phyloP scores from a whole-genome alignment of 1,139 yeast species.

The Hansenula sp. region DNA sequence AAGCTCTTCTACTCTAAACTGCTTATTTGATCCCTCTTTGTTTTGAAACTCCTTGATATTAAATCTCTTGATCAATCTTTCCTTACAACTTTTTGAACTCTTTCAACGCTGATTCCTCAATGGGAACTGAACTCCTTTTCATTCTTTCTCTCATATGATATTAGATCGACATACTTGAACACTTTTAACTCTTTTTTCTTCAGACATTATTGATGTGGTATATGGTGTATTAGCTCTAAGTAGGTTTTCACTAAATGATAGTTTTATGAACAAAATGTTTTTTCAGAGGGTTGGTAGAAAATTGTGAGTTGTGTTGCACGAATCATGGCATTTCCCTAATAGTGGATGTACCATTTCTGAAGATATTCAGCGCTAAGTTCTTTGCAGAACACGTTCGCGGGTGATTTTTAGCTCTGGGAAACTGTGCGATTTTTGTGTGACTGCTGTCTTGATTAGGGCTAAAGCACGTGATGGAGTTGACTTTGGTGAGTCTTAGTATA shows the following conservation, averaged over 20 bases:
- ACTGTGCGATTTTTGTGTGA: too few relatives aligned
- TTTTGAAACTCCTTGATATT: too few relatives aligned
- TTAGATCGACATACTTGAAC: slow-evolving; percentile 23
- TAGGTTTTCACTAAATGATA: not conserved
- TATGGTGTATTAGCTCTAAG: not conserved
- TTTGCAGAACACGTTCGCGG: too few relatives aligned
- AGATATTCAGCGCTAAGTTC: too few relatives aligned
- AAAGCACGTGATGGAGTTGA: too few relatives aligned
- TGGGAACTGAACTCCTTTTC: not conserved
- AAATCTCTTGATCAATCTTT: too few relatives aligned
- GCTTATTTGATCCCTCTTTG: too few relatives aligned
- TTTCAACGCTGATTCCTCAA: not conserved
- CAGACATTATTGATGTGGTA: slow-evolving; percentile 19
- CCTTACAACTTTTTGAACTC: not conserved
- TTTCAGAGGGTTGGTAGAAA: slow-evolving; percentile 10
- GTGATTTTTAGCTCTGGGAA: too few relatives aligned
- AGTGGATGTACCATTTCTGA: too few relatives aligned
- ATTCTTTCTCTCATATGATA: not conserved
- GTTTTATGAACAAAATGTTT: slow-evolving; percentile 16
- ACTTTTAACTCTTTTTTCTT: slow-evolving; percentile 23
- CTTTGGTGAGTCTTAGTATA: too few relatives aligned
- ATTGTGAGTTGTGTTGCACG: slow-evolving; percentile 9
- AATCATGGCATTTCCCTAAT: not conserved
- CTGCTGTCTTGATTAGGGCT: too few relatives aligned
- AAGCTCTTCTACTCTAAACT: too few relatives aligned